These are phyloP conservation scores for Leucocoprinus birnbaumii DNA, from an alignment of 768 basidiomycete genomes.

Conservation along the genomic window DNA sequence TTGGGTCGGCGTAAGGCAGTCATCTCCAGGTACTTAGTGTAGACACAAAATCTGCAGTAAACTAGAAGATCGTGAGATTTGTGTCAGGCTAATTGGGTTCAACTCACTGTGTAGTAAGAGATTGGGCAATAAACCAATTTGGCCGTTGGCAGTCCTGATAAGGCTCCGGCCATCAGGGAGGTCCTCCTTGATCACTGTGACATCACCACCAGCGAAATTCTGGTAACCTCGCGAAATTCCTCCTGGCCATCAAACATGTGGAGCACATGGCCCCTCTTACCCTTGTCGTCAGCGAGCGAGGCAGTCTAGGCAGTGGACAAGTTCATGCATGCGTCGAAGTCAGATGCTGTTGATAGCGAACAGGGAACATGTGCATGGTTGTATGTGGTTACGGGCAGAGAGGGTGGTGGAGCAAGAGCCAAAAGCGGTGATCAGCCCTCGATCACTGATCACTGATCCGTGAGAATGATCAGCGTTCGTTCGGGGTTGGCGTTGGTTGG, in stretches of 20 bases:
- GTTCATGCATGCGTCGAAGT: conserved; percentile 79
- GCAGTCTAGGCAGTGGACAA: conserved; percentile 77
- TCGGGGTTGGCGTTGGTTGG: too few species aligned
- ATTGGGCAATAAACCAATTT: conserved; percentile 68
- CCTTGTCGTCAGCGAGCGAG: conserved; percentile 32
- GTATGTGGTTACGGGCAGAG: too few species aligned
- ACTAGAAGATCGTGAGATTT: conserved; percentile 34
- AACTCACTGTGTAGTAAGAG: conserved; percentile 71
- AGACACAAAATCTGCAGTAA: conserved; percentile 62
- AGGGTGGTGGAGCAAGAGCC: not conserved
- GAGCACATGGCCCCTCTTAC: conserved; percentile 48
- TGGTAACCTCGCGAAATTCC: conserved; percentile 69
- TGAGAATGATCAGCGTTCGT: too few species aligned
- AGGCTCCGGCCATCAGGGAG: conserved; percentile 82
- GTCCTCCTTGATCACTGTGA: conserved; percentile 71
- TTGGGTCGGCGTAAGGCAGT: conserved; percentile 17
- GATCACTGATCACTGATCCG: too few species aligned
- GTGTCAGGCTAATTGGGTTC: not conserved
- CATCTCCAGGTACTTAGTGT: conserved; percentile 32
- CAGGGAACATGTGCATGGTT: too few species aligned
- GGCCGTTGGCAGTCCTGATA: conserved; percentile 50
- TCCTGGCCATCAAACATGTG: conserved; percentile 75
- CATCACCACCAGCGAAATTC: conserved; percentile 62
- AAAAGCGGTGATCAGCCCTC: not conserved
- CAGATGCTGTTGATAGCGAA: conserved; percentile 32